Base-by-base conservation (phyloP, 768 basidiomycete species). In the Tremella fuciformis region DNA sequence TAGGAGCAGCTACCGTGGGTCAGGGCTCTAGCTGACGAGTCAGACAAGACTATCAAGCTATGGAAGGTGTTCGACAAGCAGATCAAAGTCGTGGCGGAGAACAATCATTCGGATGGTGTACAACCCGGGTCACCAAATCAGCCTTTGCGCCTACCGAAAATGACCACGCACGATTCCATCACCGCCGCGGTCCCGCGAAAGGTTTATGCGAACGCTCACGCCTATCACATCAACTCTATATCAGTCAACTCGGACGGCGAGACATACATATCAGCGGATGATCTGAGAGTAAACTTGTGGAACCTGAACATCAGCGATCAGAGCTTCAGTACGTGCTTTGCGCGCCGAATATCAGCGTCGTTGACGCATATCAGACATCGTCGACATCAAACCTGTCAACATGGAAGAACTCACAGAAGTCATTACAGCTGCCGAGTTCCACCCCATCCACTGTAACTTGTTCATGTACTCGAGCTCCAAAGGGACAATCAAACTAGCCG, bases 11-110 rank as follows among this genome's bases (percentile, higher is more conserved):
- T 13, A 29, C 16, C 4, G 13, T 13, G 39, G 46, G 21, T 38
- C 21, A 18, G 38, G 55, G 15, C 26, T 18, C n/a, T 50, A 34
- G 16, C 42, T 46, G 53, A 50, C 48, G 39, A 58, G 11, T 21
- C 74, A 99, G 96, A 99, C 82, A 99, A 99, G 82, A 99, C 96
- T 34, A 96, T 99, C 81, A 99, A 99, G 77, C 85, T 98, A 56
- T 99, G 96, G 96, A 98, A 99, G 77, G 93, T 99, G n/a, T 98
- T 98, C 62, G 96, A 98, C 80, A 97, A 97, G 80, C 88, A 88
- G 39, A 82, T 99, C 71, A 87, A 88, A 66, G 90, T 98, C 44
- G 93, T 99, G 39, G 87, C 93, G 18, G 92, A 98, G 82, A 96
- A 92, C 75, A 98, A 98, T 78, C 86, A 94, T 64, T 81, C 78